Conservation (phyloP, 495 filamentous ascomycete species). For the Neurospora intermedia region DNA sequence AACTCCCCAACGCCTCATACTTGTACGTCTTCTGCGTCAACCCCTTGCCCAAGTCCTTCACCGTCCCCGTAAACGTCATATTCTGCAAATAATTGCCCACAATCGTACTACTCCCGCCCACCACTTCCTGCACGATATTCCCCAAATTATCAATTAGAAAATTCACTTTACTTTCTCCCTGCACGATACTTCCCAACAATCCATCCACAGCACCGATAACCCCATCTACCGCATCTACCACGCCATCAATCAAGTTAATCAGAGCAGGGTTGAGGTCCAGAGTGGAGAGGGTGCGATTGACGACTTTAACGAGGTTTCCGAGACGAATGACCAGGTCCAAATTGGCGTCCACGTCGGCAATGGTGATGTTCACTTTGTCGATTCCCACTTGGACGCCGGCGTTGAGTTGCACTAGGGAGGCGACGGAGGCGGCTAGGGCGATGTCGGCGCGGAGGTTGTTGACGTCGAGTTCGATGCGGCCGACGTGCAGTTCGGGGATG, state of each 20-base stretch:
- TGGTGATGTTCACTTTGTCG: conserved; percentile 48
- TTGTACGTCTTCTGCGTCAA: conserved; percentile 42
- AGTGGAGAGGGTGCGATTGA: conserved; percentile 43
- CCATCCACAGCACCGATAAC: conserved; percentile 46
- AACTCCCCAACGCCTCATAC: conserved; percentile 39
- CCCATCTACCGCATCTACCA: conserved; percentile 33
- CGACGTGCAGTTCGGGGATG: conserved; percentile 43
- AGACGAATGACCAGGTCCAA: conserved; percentile 47
- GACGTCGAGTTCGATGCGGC: conserved; percentile 44
- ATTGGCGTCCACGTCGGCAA: conserved; percentile 42
- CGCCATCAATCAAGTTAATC: conserved; percentile 42
- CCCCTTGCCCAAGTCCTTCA: conserved; percentile 34
- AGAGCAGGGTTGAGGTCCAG: conserved; percentile 48
- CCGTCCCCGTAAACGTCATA: conserved; percentile 44
- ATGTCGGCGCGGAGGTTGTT: conserved; percentile 44
- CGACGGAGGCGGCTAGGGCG: conserved; percentile 45
- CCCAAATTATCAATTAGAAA: conserved; percentile 50
- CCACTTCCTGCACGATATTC: conserved; percentile 46
- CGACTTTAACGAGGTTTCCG: conserved; percentile 46
- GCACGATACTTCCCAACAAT: conserved; percentile 41
- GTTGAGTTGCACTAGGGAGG: conserved; percentile 43
- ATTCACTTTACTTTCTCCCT: conserved; percentile 38
- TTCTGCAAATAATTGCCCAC: conserved; percentile 45
- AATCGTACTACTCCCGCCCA: conserved; percentile 34
- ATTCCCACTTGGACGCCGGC: conserved; percentile 42